Evolutionary conservation across 768 basidiomycete genomes (phyloP).

Genomic region (Clavulina sp.): DNA sequence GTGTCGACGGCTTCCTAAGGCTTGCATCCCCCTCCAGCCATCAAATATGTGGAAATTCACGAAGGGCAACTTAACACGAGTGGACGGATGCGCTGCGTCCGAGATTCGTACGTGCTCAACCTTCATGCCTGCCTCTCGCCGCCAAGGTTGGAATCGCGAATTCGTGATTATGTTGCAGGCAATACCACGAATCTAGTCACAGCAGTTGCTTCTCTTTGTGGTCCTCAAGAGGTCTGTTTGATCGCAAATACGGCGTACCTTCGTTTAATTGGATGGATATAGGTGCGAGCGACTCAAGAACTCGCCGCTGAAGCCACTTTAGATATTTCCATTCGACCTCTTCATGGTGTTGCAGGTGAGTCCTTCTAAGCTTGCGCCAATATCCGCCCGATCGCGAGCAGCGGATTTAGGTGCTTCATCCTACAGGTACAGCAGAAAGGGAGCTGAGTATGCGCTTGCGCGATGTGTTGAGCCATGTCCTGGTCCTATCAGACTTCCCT

Average conservation of each 20-base stretch:
- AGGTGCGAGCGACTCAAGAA: constrained; percentile 46
- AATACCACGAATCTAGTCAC: no score
- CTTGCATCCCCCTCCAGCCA: no score
- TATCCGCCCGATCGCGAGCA: neutral
- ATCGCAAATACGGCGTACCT: no score
- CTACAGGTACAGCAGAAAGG: constrained; percentile 41
- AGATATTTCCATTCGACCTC: constrained; percentile 55
- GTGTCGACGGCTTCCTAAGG: no score
- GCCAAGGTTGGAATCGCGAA: no score
- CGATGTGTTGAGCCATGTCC: constrained; percentile 37
- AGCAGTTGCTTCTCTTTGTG: constrained; percentile 56
- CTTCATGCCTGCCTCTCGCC: no score
- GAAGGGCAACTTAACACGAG: no score
- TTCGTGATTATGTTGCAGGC: no score
- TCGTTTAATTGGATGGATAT: neutral
- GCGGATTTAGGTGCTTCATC: neutral
- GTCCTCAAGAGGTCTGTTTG: constrained; percentile 41
- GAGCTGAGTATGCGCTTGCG: constrained; percentile 36
- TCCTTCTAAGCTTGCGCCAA: neutral
- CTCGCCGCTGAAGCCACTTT: constrained; percentile 54
- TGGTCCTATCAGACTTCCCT: constrained; percentile 52
- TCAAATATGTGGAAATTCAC: no score
- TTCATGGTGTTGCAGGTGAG: constrained; percentile 41
- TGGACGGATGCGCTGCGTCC: no score
- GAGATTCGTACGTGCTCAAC: no score